Conservation (phyloP, 1,284 basidiomycete genomes). For the Naganishia cerealis region DNA sequence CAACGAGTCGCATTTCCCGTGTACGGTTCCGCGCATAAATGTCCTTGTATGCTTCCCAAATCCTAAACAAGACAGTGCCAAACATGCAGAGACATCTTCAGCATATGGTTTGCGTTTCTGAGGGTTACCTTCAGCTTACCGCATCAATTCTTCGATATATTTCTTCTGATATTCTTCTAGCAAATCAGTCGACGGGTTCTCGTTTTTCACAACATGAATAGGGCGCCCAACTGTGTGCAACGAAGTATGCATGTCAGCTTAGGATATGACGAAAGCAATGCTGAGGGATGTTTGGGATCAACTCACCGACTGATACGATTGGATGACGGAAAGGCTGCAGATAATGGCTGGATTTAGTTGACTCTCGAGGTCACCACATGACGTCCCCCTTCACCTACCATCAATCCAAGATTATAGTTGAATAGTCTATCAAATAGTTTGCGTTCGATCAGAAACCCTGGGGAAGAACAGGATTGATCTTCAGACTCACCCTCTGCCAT, state of each 20-base stretch:
- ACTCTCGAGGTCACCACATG: not conserved
- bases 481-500: constrained; percentile 68
- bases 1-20: constrained; percentile 52
- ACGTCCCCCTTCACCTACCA: constrained; percentile 39
- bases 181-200: constrained; percentile 78
- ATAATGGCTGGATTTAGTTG: not conserved
- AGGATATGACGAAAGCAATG: not conserved
- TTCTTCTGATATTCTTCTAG: constrained; percentile 74
- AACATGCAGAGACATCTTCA: not conserved
- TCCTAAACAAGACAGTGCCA: constrained; percentile 59
- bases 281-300: not conserved
- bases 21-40: constrained; percentile 54
- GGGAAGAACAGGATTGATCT: not conserved
- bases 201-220: constrained; percentile 72
- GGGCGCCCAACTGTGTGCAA: constrained; percentile 72
- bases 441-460: not conserved
- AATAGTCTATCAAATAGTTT: constrained; percentile 58
- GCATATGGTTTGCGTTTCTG: not conserved
- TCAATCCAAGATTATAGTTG: constrained; percentile 75
- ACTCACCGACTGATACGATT: constrained; percentile 90
- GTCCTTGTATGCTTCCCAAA: constrained; percentile 88
- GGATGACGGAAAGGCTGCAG: constrained; percentile 79
- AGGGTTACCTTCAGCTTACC: constrained; percentile 57
- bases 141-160: constrained; percentile 88
- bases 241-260: constrained; percentile 2